phyloP scores from a whole-genome alignment of 2,329 filamentous ascomycete species.

The Rhytidhysteron rufulum region DNA sequence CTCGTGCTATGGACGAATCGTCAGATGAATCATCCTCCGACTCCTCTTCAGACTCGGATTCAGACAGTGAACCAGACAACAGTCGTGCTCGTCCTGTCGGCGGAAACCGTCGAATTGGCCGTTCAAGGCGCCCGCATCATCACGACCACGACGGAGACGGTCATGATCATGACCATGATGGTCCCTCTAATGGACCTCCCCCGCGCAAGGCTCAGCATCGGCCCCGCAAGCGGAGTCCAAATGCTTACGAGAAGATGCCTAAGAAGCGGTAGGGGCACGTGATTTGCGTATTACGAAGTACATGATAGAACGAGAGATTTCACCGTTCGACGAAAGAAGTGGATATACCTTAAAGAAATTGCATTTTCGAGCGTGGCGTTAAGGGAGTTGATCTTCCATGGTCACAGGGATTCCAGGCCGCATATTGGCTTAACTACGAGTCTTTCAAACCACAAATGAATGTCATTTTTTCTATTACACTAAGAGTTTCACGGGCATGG shows the following conservation, averaged over 20 bases:
- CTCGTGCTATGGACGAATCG: conserved; percentile 67
- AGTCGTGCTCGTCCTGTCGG: conserved; percentile 42
- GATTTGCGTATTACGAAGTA: conserved; percentile 28
- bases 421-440: background rate
- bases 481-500: too few relatives aligned
- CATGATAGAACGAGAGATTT: too few relatives aligned
- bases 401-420: background rate
- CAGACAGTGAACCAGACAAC: conserved; percentile 54
- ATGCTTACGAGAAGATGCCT: conserved; percentile 77
- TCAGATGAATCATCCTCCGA: conserved; percentile 62
- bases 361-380: background rate
- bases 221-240: conserved; percentile 62
- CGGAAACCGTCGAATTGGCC: conserved; percentile 20
- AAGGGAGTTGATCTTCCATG: background rate
- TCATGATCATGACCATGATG: conserved; percentile 33
- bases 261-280: conserved; percentile 35
- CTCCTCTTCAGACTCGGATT: conserved; percentile 51
- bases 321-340: too few relatives aligned
- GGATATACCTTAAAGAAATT: too few relatives aligned
- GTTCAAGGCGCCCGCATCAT: conserved; percentile 18
- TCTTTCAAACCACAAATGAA: too few relatives aligned
- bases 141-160: conserved; percentile 21
- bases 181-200: conserved; percentile 14
- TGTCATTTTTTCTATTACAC: too few relatives aligned
- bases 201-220: conserved; percentile 37